Base-by-base conservation (phyloP, 2,329 filamentous ascomycete genomes). In the Paecilomyces sp. region DNA sequence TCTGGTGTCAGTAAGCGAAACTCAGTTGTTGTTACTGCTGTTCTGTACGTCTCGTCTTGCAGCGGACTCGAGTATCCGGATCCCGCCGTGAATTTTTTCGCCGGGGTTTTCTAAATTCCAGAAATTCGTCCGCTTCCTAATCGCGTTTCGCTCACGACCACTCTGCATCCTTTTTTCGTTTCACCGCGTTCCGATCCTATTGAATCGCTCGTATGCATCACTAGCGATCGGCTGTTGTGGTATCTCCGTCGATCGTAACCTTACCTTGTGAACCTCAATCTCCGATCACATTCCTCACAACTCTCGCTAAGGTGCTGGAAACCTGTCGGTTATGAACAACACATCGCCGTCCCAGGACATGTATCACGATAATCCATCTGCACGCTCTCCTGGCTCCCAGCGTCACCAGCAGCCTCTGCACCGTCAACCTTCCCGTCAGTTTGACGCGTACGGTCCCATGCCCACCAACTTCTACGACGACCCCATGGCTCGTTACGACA, bases 371-470 rank as follows among this genome's bases (percentile, higher is more conserved):
- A 89, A 89, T 67, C 76, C 83, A 61, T 76, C 83, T 63, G 88
- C 87, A 72, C 88, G 90, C 70, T 91, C 88, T 64, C 90, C 91
- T 47, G 87, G 85, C 70, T 86, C 88, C 33, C 86, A 89, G 72
- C 89, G 89, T 67, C 83, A 83, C 68, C 80, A 80, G 71, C 80
- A 88, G 80, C 80, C 82, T 60, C 79, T 89, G 60, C 85, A 88
- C 70, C 85, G 89, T 66, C 87, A 89, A 72, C 80, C 86, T 52
- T 92, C 91, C 67, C 85, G 91, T 67, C 89, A 89, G 66, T 90
- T 92, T 72, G 91, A 96, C 66, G 81, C 82, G 62, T 88, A 89
- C 70, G 85, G 83, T 62, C 85, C 86, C 59, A 83, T 91, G 70
- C 83, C 86, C 24, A 78, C 80, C 56, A 85, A 85, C 60, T 80